Conservation (phyloP, 1,284 basidiomycete species). For the Butyriboletus appendiculatus region DNA sequence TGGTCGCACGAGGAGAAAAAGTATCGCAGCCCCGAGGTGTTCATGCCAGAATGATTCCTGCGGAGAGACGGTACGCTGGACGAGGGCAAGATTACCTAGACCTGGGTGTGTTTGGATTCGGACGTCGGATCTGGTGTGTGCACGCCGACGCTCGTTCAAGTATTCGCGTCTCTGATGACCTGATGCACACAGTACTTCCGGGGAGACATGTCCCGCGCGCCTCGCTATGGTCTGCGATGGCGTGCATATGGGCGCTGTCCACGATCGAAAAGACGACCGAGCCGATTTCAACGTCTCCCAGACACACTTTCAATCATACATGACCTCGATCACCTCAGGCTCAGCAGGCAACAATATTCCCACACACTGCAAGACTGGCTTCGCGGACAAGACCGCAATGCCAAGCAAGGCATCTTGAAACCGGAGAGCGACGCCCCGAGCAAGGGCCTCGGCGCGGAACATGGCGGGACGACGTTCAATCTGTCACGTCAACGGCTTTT, state of each 20-base stretch:
- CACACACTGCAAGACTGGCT: background rate
- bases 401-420: background rate
- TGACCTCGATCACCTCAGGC: background rate
- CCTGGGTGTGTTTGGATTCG: slow-evolving; percentile 25
- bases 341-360: background rate
- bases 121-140: slow-evolving; percentile 24
- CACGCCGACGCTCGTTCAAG: too few species aligned
- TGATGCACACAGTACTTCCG: slow-evolving; percentile 10
- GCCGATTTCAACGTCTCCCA: too few species aligned
- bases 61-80: slow-evolving; percentile 14
- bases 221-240: slow-evolving; percentile 29
- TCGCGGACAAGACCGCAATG: too few species aligned
- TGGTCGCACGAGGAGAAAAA: background rate
- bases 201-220: slow-evolving; percentile 26
- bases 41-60: slow-evolving; percentile 28
- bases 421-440: background rate
- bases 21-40: slow-evolving; percentile 22
- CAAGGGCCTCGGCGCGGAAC: background rate
- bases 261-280: too few species aligned
- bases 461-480: background rate
- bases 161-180: background rate
- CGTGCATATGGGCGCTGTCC: background rate
- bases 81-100: slow-evolving; percentile 7
- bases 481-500: background rate
- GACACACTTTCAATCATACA: background rate